Percentiles rank a stretch among this genome's conserved stretches.
Conservation (phyloP, 345 rosid genomes). For the Lenwebbia sp. region DNA sequence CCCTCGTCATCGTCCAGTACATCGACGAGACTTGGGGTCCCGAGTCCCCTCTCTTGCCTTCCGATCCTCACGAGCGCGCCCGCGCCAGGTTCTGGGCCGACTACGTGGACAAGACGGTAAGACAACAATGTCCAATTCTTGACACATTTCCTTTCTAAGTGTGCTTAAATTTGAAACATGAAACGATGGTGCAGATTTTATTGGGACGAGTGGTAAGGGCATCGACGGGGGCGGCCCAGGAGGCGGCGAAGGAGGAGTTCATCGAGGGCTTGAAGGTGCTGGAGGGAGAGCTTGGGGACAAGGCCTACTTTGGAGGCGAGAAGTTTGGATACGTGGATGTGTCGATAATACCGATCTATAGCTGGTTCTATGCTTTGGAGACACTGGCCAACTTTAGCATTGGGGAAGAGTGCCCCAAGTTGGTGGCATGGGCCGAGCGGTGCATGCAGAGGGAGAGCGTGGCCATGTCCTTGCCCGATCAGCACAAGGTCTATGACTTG, state of each 20-base stretch:
- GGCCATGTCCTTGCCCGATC: neutral
- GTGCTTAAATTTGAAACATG: too few species aligned
- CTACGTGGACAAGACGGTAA: neutral
- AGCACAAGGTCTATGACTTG: neutral
- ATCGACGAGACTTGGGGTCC: neutral
- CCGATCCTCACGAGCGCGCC: neutral
- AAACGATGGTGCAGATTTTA: too few species aligned
- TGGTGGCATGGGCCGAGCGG: neutral
- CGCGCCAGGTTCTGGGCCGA: neutral
- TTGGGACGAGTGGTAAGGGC: too few species aligned
- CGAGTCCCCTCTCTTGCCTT: neutral
- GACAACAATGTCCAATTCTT: neutral
- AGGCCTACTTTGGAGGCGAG: neutral
- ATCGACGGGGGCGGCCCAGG: neutral
- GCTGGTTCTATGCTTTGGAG: neutral
- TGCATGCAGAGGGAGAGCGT: neutral
- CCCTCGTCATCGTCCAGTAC: neutral
- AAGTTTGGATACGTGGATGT: neutral
- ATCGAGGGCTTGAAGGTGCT: neutral
- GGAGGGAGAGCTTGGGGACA: neutral
- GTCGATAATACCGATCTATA: neutral
- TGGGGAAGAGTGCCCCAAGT: neutral
- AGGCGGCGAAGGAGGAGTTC: neutral
- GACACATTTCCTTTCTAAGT: neutral
- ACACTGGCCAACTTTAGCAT: neutral